A percentile compares a stretch with the other conserved stretches of the same genome.
phyloP scores from a whole-genome alignment of 2,329 filamentous ascomycete genomes.

The Aspergillus felis region DNA sequence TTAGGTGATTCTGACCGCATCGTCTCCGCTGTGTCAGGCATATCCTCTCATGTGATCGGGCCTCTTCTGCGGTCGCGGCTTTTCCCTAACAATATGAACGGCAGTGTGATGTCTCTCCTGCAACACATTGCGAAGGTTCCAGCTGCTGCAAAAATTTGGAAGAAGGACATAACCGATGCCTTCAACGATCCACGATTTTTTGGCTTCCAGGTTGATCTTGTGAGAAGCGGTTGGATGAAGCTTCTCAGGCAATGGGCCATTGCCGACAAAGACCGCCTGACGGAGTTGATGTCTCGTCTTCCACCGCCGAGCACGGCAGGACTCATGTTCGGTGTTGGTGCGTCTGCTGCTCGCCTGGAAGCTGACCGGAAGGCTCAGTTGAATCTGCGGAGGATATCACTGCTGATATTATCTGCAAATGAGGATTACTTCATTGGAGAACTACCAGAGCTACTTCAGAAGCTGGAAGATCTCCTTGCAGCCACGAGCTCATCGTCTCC shows the following conservation, averaged over 20 bases:
- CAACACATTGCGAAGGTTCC: conserved; percentile 73
- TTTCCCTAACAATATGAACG: conserved; percentile 81
- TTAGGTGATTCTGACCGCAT: conserved; percentile 84
- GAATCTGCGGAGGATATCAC: conserved; percentile 76
- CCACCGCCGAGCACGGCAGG: conserved; percentile 85
- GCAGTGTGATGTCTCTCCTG: conserved; percentile 66
- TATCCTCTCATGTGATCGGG: conserved; percentile 77
- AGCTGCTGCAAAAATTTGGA: conserved; percentile 83
- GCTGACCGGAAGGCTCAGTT: conserved; percentile 90
- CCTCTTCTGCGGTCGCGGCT: conserved; percentile 77
- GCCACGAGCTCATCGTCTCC: conserved; percentile 87
- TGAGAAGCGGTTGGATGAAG: conserved; percentile 73
- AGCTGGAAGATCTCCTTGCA: conserved; percentile 77
- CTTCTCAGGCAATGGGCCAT: conserved; percentile 80
- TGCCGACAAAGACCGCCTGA: conserved; percentile 81
- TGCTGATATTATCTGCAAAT: conserved; percentile 71
- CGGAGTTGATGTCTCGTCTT: conserved; percentile 74
- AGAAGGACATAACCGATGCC: conserved; percentile 84
- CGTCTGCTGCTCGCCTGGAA: conserved; percentile 87
- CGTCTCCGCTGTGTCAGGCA: conserved; percentile 69
- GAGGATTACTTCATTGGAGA: conserved; percentile 78
- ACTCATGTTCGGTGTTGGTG: conserved; percentile 97
- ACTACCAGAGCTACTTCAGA: conserved; percentile 69
- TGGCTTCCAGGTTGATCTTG: conserved; percentile 60
- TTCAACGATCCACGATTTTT: conserved; percentile 91